phyloP scores from a whole-genome alignment of 441 rosid genomes.

The Pelargonium fulgidum region DNA sequence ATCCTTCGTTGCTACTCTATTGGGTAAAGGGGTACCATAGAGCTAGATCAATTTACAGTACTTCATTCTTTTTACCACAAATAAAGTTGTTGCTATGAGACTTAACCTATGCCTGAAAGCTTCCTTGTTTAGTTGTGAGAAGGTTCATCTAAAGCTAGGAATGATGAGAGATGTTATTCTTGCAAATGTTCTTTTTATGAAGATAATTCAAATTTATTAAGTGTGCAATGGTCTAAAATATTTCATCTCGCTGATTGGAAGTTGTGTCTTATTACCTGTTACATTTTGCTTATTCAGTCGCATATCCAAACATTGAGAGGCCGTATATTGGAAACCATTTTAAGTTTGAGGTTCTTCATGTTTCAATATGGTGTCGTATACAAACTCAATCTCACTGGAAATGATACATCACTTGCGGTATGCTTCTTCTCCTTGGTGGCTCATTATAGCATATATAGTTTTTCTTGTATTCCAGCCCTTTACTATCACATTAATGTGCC shows the following conservation, averaged over 20 bases:
- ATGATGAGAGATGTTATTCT: not conserved
- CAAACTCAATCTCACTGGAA: conserved; percentile 60
- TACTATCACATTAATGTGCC: not conserved
- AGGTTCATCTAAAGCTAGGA: not conserved
- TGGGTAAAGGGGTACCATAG: not conserved
- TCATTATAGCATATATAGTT: conserved; percentile 8
- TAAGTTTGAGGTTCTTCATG: conserved; percentile 78
- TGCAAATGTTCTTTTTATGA: not conserved
- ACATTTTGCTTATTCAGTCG: conserved; percentile 38
- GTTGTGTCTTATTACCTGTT: conserved; percentile 10
- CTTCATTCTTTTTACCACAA: not conserved
- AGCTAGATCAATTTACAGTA: not conserved
- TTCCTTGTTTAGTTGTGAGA: not conserved
- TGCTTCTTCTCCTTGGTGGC: conserved; percentile 2
- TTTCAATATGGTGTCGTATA: conserved; percentile 95
- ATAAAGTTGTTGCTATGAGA: not conserved
- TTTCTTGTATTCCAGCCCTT: not conserved
- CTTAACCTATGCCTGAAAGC: not conserved
- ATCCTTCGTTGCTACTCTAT: not conserved
- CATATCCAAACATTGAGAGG: conserved; percentile 83
- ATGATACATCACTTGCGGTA: conserved; percentile 64
- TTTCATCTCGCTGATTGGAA: not conserved
- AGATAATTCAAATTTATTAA: not conserved
- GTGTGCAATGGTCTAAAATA: too few species aligned
- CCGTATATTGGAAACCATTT: conserved; percentile 78